Base-by-base conservation (phyloP, 805 yeast genomes). In the Suhomyces sp. region DNA sequence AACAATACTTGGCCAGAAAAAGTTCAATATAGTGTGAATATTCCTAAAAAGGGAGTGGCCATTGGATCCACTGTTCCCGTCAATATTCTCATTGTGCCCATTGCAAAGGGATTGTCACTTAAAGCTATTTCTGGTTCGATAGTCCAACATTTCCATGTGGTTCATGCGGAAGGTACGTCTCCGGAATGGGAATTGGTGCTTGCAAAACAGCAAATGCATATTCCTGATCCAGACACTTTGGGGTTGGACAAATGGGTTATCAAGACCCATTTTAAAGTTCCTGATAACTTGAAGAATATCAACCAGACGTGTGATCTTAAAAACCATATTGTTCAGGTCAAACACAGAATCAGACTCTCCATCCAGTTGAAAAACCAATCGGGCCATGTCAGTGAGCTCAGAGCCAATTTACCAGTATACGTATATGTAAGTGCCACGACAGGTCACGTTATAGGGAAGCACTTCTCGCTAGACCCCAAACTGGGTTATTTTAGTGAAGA, bases 1-100 rank as follows among this genome's bases (percentile, higher is more conserved):
- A 73, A 72, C 53, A 79, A 78, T 57, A 69, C 76, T 2, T 81
- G 85, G 85, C 77, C 82, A 0, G 75, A 74, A 0, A 80, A 80
- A 56, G 67, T 79, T 22, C 82, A 80, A 54, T 81, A 81, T 57
- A 71, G 69, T 46, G 82, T 81, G 3, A 61, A 66, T 44, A 54
- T 80, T 20, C 73, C 73, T 1, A 68, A 66, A 43, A 77, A 72
- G 49, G 80, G 77, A 0, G 62, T 81, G 3, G 79, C 85, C 0
- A 52, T 80, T 3, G 84, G 84, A 1, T 69, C 79, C 1, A 60
- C 60, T 3, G 61, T 77, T 9, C 77, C 79, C 12, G 67, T 81
- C 21, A 65, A 67, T 50, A 59, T 80, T 1, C 55, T 76, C 7
- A 67, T 81, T 15, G 71, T 80, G 7, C 85, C 85, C 0, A 59